A percentile compares a stretch with the other conserved stretches of the same genome.
These are phyloP conservation scores for Polygonum aviculare DNA, from an alignment of 148 eudicot species.

Conservation along the genomic window DNA sequence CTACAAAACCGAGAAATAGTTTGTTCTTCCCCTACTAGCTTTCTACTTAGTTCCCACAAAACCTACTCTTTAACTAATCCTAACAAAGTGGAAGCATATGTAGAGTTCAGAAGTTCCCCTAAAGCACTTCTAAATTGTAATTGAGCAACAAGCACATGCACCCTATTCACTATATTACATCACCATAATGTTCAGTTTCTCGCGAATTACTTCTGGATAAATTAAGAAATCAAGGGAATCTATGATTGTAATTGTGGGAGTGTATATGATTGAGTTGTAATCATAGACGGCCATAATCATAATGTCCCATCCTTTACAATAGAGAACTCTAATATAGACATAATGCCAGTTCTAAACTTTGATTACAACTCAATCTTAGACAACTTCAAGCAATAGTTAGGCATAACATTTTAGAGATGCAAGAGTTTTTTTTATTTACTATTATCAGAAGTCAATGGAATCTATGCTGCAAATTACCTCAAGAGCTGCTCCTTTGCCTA, in stretches of 20 bases:
- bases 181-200: background rate
- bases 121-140: background rate
- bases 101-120: background rate
- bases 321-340: background rate
- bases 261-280: no score
- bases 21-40: background rate
- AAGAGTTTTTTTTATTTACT: background rate
- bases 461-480: conserved; percentile 14
- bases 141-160: background rate
- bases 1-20: no score
- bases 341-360: background rate
- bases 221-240: no score
- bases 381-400: background rate
- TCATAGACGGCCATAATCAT: background rate
- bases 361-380: conserved; percentile 4
- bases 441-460: background rate
- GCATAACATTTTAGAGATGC: background rate
- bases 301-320: background rate
- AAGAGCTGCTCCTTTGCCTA: conserved; percentile 23
- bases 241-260: no score
- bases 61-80: background rate
- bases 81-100: background rate
- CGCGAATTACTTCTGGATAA: no score
- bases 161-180: background rate
- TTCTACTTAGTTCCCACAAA: background rate